A percentile compares a stretch with the other conserved stretches of the same genome.
Conservation (phyloP, 352 stramenopile genomes). For the Globisporangium echinulatum region DNA sequence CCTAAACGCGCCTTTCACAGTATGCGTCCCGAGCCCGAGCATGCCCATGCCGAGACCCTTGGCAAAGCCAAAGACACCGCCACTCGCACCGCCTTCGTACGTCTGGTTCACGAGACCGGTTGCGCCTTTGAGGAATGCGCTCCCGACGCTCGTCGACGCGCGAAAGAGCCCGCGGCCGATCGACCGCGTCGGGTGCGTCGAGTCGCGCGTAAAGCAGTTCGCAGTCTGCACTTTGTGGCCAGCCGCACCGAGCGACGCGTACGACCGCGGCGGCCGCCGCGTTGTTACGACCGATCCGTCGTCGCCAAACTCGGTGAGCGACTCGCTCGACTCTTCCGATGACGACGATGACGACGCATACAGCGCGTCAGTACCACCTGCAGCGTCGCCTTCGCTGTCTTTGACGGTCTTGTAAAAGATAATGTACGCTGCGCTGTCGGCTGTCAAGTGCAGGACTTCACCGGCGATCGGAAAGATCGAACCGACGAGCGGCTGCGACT, state of each 20-base stretch:
- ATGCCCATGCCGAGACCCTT: constrained; percentile 85
- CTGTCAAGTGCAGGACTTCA: constrained; percentile 61
- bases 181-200: constrained; percentile 71
- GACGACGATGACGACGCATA: constrained; percentile 39
- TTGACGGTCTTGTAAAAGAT: constrained; percentile 77
- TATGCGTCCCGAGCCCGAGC: constrained; percentile 77
- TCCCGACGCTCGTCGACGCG: constrained; percentile 81
- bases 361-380: constrained; percentile 31
- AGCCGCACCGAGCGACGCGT: constrained; percentile 68
- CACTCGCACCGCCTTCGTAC: constrained; percentile 77
- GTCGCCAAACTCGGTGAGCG: constrained; percentile 27
- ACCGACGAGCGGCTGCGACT: constrained; percentile 56
- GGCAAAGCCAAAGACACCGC: constrained; percentile 82
- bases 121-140: constrained; percentile 77
- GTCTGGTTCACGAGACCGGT: constrained; percentile 81
- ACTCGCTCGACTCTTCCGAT: constrained; percentile 31
- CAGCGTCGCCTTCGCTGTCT: constrained; percentile 30
- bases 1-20: constrained; percentile 81
- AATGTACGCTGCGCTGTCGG: constrained; percentile 80
- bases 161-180: constrained; percentile 73
- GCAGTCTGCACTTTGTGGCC: constrained; percentile 82
- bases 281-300: constrained; percentile 19
- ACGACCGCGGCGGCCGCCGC: constrained; percentile 54
- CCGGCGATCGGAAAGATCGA: constrained; percentile 67
- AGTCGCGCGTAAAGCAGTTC: constrained; percentile 84